Evolutionary conservation across 2,329 filamentous ascomycete genomes (phyloP), one percentile per base, ranked within the genome.

Genomic region (Apiospora pterosperma): DNA sequence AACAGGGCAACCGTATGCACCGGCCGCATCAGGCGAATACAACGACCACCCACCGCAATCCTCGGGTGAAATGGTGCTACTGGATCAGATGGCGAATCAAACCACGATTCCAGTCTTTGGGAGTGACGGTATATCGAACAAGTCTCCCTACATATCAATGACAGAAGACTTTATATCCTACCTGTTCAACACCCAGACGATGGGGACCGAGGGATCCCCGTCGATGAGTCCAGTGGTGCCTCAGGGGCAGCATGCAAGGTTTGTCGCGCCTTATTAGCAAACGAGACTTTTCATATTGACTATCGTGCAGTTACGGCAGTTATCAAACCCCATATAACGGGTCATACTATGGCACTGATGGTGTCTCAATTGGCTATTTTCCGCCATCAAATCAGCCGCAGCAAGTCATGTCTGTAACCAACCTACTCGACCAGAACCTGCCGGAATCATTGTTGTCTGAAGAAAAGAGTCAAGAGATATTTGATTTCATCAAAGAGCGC

Each of bases 381-480:
- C 86, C 86, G 38, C 60, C 84, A n/a, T 78, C 82, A 14, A 77
- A 75, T 34, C 81, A 84, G 63, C 85, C 87, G 3, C 89, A 92
- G 69, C 92, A 96, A 72, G 89, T 94, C 39, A 97, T 97, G 93
- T 92, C 92, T 21, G 92, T 97, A 59, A 95, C 90, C 64, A 96
- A 91, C 71, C 84, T 96, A 42, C 84, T 96, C 31, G 93, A 96
- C 73, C 90, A 92, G 28, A 91, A 88, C 62, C 87, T 91, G 6
- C 92, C 92, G 0, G 92, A 96, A 72, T 90, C 90, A 4, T 85
- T 91, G 8, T 84, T 98, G 64, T 96, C 93, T 0, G 93, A 97
- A 68, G 91, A 93, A 68, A 97, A 97, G 80, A 90, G 93, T 67
- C 88, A 90, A 74, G 90, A 96, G 67, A 80, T 98, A 12, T 88